These are phyloP conservation scores for Gossypium arboreum DNA, from an alignment of 345 rosid species.

Conservation along the genomic window DNA sequence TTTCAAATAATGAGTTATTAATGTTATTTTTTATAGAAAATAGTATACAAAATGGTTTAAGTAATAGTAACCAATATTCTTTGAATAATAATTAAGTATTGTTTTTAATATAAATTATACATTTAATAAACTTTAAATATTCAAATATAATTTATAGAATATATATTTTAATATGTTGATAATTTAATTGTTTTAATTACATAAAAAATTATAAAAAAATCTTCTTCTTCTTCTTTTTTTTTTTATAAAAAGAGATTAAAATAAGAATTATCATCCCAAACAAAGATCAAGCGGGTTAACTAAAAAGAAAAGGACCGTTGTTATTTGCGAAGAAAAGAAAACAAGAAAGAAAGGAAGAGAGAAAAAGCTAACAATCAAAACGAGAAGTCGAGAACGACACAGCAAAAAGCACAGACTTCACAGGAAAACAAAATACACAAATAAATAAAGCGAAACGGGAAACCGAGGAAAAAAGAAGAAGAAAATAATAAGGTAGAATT, in stretches of 20 bases:
- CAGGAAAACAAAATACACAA: not conserved
- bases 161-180: too few species aligned
- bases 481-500: slow-evolving; percentile 19
- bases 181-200: too few species aligned
- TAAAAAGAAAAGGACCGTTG: slow-evolving; percentile 9
- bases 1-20: too few species aligned
- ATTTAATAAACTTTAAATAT: not conserved
- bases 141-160: not conserved
- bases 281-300: not conserved
- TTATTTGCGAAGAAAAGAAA: not conserved
- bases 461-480: not conserved
- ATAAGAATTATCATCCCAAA: not conserved
- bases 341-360: too few species aligned
- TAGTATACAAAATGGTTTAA: too few species aligned
- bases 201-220: too few species aligned
- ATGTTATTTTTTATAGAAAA: too few species aligned
- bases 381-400: slow-evolving; percentile 5
- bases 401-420: not conserved
- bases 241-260: not conserved
- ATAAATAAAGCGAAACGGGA: not conserved
- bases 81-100: too few species aligned
- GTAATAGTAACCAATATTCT: too few species aligned
- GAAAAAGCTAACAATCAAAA: slow-evolving; percentile 3
- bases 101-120: too few species aligned
- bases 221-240: too few species aligned